These are phyloP conservation scores for Fraxinus pennsylvanica DNA, from an alignment of 257 asterid genomes.

Conservation along the genomic window DNA sequence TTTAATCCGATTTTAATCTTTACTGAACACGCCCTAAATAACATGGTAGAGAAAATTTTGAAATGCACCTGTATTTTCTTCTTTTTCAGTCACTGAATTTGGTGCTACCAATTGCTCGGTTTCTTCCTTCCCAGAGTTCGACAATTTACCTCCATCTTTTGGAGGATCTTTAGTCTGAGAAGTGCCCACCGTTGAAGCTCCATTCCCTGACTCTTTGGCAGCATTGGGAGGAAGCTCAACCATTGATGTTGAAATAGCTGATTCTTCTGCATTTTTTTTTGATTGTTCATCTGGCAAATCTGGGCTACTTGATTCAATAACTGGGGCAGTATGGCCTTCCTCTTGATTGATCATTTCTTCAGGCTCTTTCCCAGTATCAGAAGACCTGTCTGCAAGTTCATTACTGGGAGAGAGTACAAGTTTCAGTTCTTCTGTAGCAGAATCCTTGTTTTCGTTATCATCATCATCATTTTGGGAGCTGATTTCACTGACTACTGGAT, in stretches of 20 bases:
- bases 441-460: constrained; percentile 36
- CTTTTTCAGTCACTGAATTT: constrained; percentile 42
- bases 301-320: constrained; percentile 41
- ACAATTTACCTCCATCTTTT: constrained; percentile 51
- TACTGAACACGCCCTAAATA: background rate
- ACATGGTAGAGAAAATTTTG: constrained; percentile 10
- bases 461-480: constrained; percentile 31
- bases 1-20: no score
- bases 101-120: constrained; percentile 38
- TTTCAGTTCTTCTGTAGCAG: constrained; percentile 43
- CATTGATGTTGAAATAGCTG: constrained; percentile 44
- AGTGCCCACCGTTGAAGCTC: constrained; percentile 34
- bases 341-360: constrained; percentile 33
- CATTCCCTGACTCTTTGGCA: constrained; percentile 57
- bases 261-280: constrained; percentile 41
- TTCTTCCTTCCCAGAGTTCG: constrained; percentile 50
- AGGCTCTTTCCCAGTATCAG: constrained; percentile 43
- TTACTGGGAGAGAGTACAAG: constrained; percentile 38
- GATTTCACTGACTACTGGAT: constrained; percentile 29
- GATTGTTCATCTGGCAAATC: constrained; percentile 40
- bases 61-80: constrained; percentile 47
- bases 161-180: constrained; percentile 45
- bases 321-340: constrained; percentile 34
- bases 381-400: constrained; percentile 32
- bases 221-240: constrained; percentile 51